These are phyloP conservation scores for Monosporascus sp. DNA, from an alignment of 2,329 filamentous ascomycete genomes.

Conservation along the genomic window DNA sequence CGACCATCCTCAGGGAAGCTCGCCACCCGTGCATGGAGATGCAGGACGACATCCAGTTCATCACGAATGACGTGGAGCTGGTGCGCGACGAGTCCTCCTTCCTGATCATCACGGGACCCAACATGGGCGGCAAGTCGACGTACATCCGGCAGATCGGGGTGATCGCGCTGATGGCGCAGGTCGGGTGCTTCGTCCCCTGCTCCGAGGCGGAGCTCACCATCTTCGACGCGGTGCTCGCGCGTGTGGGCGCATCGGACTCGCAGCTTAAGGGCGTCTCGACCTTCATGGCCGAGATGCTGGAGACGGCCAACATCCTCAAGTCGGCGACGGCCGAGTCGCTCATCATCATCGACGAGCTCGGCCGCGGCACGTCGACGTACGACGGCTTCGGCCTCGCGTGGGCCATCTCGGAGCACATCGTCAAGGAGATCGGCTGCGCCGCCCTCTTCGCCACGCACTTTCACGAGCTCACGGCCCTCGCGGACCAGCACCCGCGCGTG, in stretches of 20 bases:
- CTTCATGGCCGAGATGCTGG: conserved; percentile 99
- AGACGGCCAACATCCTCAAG: conserved; percentile 97
- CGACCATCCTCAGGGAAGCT: conserved; percentile 86
- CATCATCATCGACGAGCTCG: conserved; percentile 97
- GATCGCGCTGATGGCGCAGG: conserved; percentile 93
- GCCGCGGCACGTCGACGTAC: conserved; percentile 94
- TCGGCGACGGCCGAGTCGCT: conserved; percentile 90
- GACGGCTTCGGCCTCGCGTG: conserved; percentile 98
- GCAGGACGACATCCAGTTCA: conserved; percentile 97
- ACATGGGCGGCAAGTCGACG: conserved; percentile 98
- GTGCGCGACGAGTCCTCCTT: conserved; percentile 77
- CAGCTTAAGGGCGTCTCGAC: conserved; percentile 97
- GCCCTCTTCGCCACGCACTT: conserved; percentile 97
- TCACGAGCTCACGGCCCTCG: conserved; percentile 90
- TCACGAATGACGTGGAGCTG: conserved; percentile 91
- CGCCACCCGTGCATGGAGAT: conserved; percentile 97
- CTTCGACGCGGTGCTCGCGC: conserved; percentile 93
- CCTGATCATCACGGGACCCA: conserved; percentile 93
- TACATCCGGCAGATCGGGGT: conserved; percentile 98
- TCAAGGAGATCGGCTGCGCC: conserved; percentile 90
- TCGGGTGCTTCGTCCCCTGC: conserved; percentile 94
- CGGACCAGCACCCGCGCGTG: conserved; percentile 80
- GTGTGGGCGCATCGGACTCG: conserved; percentile 91
- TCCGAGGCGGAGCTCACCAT: conserved; percentile 86
- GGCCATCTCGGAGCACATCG: conserved; percentile 97